Evolutionary conservation across 768 basidiomycete species (phyloP), one percentile per base, ranked within the genome.

Genomic region (Trametes cingulata): DNA sequence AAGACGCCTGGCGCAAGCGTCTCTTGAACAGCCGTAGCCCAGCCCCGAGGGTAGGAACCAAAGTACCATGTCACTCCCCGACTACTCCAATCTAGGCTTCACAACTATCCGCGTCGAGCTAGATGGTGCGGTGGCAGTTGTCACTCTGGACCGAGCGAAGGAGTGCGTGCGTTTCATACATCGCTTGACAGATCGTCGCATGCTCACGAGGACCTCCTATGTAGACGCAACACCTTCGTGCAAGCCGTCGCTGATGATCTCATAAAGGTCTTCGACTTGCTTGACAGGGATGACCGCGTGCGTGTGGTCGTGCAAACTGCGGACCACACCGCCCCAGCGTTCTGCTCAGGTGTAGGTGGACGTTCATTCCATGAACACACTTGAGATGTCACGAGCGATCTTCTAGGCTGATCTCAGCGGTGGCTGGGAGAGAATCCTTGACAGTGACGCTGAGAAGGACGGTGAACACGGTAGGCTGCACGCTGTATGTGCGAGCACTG

Each of bases 281-380:
- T 76, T 19, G 82, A 84, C 72, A 73, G 69, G 47, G 84, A 85
- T 57, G 83, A 84, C 63, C 76, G 79, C 39, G 79, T 85, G 20
- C 76, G 78, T 37, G 83, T 74, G 0, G 77, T 84, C 17, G 74
- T 85, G 19, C 63, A 83, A 37, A 84, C 82, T 2, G 79, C 83
- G 0, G 82, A 84, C 47, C 78, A 72, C 49, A 77, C 73, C 8
- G 80, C 82, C 1, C 74, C 80, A 19, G 83, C 82, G 0, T 85
- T 75, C 62, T 84, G 84, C 64, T 77, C 83, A 20, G 84, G 84
- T 1, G 84, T 84, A 71, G 20, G 79, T 60, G 41, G 39, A 4
- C 19, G 7, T 29, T 2, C 20, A 35, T 14, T 24, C 25, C 29
- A 25, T 1, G 6, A 22, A 15, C 9, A 52, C 10, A 22, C 52